Percentiles rank a stretch among this genome's conserved stretches.
Evolutionary conservation across 176 grass and related monocot genomes (phyloP).

Genomic region (Microstegium vimineum): DNA sequence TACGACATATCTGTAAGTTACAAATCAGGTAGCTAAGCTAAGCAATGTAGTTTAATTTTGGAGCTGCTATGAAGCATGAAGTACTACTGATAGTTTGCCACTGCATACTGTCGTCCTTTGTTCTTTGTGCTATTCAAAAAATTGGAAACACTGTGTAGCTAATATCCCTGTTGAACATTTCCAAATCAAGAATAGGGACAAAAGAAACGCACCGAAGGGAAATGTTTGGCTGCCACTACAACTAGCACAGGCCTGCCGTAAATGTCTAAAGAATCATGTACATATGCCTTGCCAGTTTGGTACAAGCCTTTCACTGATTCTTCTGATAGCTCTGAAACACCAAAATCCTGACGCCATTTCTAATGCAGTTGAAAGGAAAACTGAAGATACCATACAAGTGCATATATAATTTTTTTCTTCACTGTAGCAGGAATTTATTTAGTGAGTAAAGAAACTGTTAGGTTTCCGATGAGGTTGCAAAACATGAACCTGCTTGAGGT

Average conservation of each 20-base stretch:
- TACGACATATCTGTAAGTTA: not conserved
- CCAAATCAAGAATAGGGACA: not conserved
- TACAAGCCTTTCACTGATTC: slow-evolving; percentile 67
- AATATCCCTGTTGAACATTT: not conserved
- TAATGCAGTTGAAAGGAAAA: slow-evolving; percentile 44
- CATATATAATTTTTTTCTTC: not conserved
- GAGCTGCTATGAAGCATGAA: not conserved
- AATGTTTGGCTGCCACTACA: slow-evolving; percentile 76
- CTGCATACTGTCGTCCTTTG: not conserved
- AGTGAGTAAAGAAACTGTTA: not conserved
- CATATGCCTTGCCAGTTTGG: slow-evolving; percentile 77
- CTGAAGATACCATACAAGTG: not conserved
- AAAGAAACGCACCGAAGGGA: slow-evolving; percentile 52
- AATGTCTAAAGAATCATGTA: slow-evolving; percentile 71
- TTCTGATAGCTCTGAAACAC: slow-evolving; percentile 60
- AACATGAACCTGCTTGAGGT: not conserved
- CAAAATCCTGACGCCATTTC: slow-evolving; percentile 86
- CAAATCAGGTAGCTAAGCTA: not conserved
- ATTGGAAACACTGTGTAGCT: not conserved
- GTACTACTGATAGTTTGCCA: not conserved
- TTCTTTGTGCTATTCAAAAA: not conserved
- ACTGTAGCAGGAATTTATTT: not conserved
- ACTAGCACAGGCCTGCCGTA: slow-evolving; percentile 72
- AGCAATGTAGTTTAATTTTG: not conserved
- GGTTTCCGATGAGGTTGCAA: not conserved